These are phyloP conservation scores for Mycena maculata DNA, from an alignment of 768 basidiomycete species.

Conservation along the genomic window DNA sequence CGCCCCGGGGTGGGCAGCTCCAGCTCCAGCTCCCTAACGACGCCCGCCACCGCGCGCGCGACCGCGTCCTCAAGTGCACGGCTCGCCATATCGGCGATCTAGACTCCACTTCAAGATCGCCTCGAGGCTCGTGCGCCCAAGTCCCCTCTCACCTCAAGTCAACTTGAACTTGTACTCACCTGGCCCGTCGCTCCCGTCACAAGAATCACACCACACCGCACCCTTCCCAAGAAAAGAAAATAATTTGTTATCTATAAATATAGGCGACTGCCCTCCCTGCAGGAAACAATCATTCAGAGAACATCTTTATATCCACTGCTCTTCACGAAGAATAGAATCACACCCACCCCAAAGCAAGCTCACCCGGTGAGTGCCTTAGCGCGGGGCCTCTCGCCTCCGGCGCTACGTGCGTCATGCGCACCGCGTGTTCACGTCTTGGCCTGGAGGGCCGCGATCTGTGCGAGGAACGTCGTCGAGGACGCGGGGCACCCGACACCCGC, in stretches of 20 bases:
- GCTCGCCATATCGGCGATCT: too few species aligned
- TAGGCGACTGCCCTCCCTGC: neutral
- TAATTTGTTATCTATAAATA: neutral
- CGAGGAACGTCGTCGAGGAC: constrained; percentile 64
- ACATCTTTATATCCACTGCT: neutral
- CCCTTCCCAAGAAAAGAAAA: neutral
- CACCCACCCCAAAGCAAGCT: neutral
- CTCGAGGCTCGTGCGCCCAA: too few species aligned
- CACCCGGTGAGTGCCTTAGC: neutral
- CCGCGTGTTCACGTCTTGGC: too few species aligned
- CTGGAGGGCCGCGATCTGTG: constrained; percentile 2
- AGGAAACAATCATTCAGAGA: neutral
- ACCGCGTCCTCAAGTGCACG: constrained; percentile 70
- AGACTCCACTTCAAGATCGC: too few species aligned
- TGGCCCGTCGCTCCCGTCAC: too few species aligned
- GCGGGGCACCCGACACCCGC: constrained; percentile 78
- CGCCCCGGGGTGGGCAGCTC: constrained; percentile 62
- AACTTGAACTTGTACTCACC: too few species aligned
- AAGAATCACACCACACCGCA: neutral
- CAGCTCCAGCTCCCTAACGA: constrained; percentile 66
- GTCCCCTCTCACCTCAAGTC: too few species aligned
- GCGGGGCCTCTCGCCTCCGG: too few species aligned
- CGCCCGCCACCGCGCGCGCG: constrained; percentile 66
- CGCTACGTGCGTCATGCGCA: too few species aligned
- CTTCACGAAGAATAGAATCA: neutral